Conservation (phyloP, 2,329 filamentous ascomycete species). For the Aspergillus sp. region DNA sequence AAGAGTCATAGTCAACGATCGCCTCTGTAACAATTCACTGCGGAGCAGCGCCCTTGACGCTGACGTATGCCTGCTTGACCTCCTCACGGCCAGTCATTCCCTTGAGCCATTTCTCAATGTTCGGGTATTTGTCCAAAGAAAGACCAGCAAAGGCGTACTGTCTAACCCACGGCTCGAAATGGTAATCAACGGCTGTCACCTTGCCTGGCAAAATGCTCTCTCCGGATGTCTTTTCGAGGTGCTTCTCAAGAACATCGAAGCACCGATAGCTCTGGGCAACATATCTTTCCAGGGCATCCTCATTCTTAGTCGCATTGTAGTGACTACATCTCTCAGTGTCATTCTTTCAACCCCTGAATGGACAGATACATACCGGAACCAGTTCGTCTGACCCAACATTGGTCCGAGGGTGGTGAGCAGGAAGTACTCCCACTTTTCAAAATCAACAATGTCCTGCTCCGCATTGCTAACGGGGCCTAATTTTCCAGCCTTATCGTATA, state of each 20-base stretch:
- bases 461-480: constrained; percentile 34
- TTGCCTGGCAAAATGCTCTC: constrained; percentile 38
- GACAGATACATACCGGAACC: constrained; percentile 39
- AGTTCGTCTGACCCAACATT: constrained; percentile 43
- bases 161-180: constrained; percentile 45
- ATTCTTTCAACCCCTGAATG: neutral
- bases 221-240: constrained; percentile 40
- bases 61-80: constrained; percentile 43
- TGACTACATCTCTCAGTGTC: constrained; percentile 30
- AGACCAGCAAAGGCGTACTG: constrained; percentile 40
- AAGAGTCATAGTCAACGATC: no score
- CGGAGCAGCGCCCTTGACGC: constrained; percentile 17
- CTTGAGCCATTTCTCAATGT: constrained; percentile 40
- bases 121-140: constrained; percentile 41
- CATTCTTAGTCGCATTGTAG: constrained; percentile 41
- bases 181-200: constrained; percentile 41
- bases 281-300: constrained; percentile 43
- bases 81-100: constrained; percentile 36
- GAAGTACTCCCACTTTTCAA: constrained; percentile 50
- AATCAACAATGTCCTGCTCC: constrained; percentile 42
- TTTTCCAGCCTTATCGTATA: constrained; percentile 43
- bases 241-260: constrained; percentile 43
- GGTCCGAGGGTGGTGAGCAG: constrained; percentile 43
- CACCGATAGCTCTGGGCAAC: constrained; percentile 42
- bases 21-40: neutral